Conservation (phyloP, 805 yeast genomes). For the Candida krabiensis region DNA sequence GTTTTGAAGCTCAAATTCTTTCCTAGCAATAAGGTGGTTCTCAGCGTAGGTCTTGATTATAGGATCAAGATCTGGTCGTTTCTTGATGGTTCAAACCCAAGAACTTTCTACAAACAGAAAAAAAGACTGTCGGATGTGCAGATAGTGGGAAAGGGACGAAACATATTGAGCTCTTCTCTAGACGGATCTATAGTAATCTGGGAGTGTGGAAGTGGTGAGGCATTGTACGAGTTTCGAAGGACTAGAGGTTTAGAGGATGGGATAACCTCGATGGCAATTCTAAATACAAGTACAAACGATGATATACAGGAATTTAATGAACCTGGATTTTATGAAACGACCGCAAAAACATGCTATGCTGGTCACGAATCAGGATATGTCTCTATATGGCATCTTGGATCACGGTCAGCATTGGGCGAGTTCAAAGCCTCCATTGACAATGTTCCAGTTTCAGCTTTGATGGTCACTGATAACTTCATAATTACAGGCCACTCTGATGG, state of each 20-base stretch:
- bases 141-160: constrained; percentile 65
- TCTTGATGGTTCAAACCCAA: constrained; percentile 44
- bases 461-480: constrained; percentile 1
- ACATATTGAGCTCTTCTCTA: constrained; percentile 52
- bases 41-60: constrained; percentile 60
- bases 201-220: constrained; percentile 64
- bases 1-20: constrained; percentile 48
- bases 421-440: constrained; percentile 9
- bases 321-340: constrained; percentile 47
- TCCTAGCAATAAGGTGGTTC: constrained; percentile 62
- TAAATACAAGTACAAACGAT: constrained; percentile 2
- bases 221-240: constrained; percentile 42
- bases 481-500: constrained; percentile 24
- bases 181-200: constrained; percentile 63
- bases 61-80: constrained; percentile 62
- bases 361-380: constrained; percentile 43
- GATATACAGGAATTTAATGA: constrained; percentile 2
- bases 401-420: constrained; percentile 24
- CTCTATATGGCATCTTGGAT: constrained; percentile 42
- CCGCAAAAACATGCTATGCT: constrained; percentile 42
- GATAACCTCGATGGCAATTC: constrained; percentile 27
- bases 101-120: constrained; percentile 53
- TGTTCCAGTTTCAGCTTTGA: constrained; percentile 12
- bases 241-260: constrained; percentile 37
- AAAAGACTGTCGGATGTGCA: constrained; percentile 47